Evolutionary conservation across 108 stramenopile genomes (phyloP).

Genomic region (Cyclotella choctawhatcheeana): DNA sequence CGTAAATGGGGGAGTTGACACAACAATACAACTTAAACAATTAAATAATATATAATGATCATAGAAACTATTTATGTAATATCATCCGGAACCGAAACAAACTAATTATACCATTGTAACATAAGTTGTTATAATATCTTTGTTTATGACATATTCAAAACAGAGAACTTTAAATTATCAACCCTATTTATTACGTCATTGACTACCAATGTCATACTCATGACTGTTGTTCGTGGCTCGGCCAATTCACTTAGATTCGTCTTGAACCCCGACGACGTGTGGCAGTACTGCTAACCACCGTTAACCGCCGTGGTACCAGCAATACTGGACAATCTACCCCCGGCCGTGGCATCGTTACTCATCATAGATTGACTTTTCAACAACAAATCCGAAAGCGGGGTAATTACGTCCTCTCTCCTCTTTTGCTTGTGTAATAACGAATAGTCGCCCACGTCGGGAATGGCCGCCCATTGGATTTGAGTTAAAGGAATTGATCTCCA

Average conservation of each 20-base stretch:
- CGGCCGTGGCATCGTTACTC: slow-evolving; percentile 60
- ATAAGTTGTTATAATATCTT: too few relatives aligned
- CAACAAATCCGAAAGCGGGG: slow-evolving; percentile 90
- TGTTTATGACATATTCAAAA: too few relatives aligned
- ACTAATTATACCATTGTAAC: too few relatives aligned
- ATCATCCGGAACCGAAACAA: too few relatives aligned
- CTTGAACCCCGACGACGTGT: slow-evolving; percentile 40
- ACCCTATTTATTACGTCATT: too few relatives aligned
- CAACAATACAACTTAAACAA: too few relatives aligned
- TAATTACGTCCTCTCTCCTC: slow-evolving; percentile 85
- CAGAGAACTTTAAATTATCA: too few relatives aligned
- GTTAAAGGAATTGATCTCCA: slow-evolving; percentile 95
- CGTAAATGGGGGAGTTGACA: too few relatives aligned
- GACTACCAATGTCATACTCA: slow-evolving; percentile 91
- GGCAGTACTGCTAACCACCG: slow-evolving; percentile 18
- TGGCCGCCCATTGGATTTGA: slow-evolving; percentile 95
- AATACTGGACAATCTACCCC: slow-evolving; percentile 31
- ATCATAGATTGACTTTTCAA: slow-evolving; percentile 60
- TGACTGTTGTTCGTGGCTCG: slow-evolving; percentile 89
- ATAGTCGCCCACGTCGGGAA: slow-evolving; percentile 97
- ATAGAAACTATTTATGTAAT: too few relatives aligned
- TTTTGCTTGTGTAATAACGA: slow-evolving; percentile 89
- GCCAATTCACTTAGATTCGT: slow-evolving; percentile 81
- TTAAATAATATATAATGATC: too few relatives aligned
- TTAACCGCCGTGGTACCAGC: slow-evolving; percentile 49